phyloP scores from a whole-genome alignment of 1,139 yeast genomes.

The Taphrina sp. region DNA sequence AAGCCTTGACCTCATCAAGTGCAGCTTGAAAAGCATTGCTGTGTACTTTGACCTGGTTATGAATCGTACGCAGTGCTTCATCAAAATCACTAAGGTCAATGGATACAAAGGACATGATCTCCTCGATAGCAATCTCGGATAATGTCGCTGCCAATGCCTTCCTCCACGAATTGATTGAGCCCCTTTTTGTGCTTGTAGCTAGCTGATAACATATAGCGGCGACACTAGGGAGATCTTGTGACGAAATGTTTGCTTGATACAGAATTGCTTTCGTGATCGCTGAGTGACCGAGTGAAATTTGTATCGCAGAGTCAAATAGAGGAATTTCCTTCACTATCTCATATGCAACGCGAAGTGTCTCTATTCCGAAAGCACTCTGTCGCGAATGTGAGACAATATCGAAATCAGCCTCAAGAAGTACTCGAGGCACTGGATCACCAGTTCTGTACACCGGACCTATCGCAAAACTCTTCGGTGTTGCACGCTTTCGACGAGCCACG shows the following conservation, averaged over 20 bases:
- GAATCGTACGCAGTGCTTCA: background rate
- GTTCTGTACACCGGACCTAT: slow-evolving; percentile 78
- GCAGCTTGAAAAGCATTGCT: background rate
- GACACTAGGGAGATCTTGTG: slow-evolving; percentile 35
- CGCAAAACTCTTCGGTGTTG: slow-evolving; percentile 48
- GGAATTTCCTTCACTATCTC: slow-evolving; percentile 6
- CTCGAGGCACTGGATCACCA: slow-evolving; percentile 65
- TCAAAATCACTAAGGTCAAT: slow-evolving; percentile 41
- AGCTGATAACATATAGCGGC: slow-evolving; percentile 3
- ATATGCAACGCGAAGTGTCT: slow-evolving; percentile 2
- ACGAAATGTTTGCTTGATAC: slow-evolving; percentile 37
- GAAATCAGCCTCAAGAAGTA: slow-evolving; percentile 78
- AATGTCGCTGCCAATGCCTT: slow-evolving; percentile 44
- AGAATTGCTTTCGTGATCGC: slow-evolving; percentile 50
- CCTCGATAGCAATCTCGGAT: slow-evolving; percentile 61
- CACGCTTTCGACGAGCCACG: slow-evolving; percentile 57
- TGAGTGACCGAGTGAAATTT: slow-evolving; percentile 67
- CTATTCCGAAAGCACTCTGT: background rate
- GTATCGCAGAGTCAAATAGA: slow-evolving; percentile 60
- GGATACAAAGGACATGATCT: slow-evolving; percentile 67
- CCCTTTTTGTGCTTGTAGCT: slow-evolving; percentile 42
- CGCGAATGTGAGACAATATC: slow-evolving; percentile 58
- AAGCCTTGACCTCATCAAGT: background rate
- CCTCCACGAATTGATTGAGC: background rate
- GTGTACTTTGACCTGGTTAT: background rate